Conservation (phyloP, 305 asterid species). For the Fraxinus sp. region DNA sequence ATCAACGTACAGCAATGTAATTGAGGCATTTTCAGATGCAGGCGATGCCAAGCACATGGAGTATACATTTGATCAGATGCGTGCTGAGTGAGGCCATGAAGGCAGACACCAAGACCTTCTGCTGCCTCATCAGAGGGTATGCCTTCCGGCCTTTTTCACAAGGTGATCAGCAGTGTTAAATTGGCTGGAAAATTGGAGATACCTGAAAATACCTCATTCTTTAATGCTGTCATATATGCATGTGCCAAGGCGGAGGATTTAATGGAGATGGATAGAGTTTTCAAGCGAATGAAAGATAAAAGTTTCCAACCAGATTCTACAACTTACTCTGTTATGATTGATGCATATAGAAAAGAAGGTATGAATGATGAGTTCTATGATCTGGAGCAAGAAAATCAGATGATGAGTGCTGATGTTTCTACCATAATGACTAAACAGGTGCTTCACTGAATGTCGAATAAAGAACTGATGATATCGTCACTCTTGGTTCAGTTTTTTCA, state of each 20-base stretch:
- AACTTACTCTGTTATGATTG: conserved; percentile 69
- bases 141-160: conserved; percentile 74
- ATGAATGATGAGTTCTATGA: conserved; percentile 74
- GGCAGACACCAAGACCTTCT: conserved; percentile 82
- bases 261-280: conserved; percentile 91
- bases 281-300: conserved; percentile 79
- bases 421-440: conserved; percentile 32
- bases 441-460: conserved; percentile 14
- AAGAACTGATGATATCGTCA: conserved; percentile 13
- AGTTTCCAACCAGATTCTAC: conserved; percentile 53
- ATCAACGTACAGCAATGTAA: conserved; percentile 82
- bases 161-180: conserved; percentile 70
- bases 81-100: conserved; percentile 61
- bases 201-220: conserved; percentile 77
- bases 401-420: conserved; percentile 25
- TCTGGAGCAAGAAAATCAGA: conserved; percentile 65
- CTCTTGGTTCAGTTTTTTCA: background rate
- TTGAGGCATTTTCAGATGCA: conserved; percentile 81
- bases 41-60: conserved; percentile 86
- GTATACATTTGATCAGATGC: conserved; percentile 79
- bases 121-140: conserved; percentile 82
- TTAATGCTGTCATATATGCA: conserved; percentile 75
- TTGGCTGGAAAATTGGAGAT: conserved; percentile 81
- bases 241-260: conserved; percentile 82
- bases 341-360: conserved; percentile 76